Evolutionary conservation across 2,329 filamentous ascomycete genomes (phyloP), one percentile per base, ranked within the genome.

Genomic region (Botrytis hyacinthi): DNA sequence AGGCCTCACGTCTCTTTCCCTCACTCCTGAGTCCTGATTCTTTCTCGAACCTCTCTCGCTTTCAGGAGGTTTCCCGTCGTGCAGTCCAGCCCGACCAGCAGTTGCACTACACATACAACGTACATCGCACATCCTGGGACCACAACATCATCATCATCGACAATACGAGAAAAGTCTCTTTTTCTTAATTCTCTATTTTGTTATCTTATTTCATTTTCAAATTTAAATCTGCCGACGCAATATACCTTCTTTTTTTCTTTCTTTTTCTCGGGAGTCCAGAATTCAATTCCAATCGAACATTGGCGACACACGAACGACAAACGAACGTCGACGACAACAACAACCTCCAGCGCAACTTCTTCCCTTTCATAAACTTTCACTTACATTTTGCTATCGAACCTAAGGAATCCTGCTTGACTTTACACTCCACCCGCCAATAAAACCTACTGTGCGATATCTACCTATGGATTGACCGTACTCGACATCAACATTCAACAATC

Each of bases 401-500:
- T 22, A n/a, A 22, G n/a, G 26, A 63, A 22, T 63, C 26, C 61
- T 22, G 22, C 20, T 63, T 32, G 4, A 63, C 44, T 20, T 46
- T 8, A 22, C 61, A 6, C 22, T 63, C 40, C 40, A 18, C 32
- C 59, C 59, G 18, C 10, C 59, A 22, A 61, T 12, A 35, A 12
- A 35, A 7, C 29, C 42, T 8, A 54, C 46, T 35, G 32, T 40
- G 37, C 32, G 37, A 67, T 40, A 54, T 67, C 32, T 51, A 67
- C 46, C 22, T 29, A 67, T 67, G 63, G 63, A 67, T 37, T 51
- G 46, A 48, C 32, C 32, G 32, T 20, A 44, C 48, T 42, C 37
- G 48, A 69, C 51, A 59, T 59, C 66, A 69, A 26, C 51, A 59
- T 37, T 54, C 37, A 63, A 65, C 29, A 71, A 61, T 40, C 18